Evolutionary conservation across 2,329 filamentous ascomycete genomes (phyloP), one percentile per base, ranked within the genome.

Genomic region (Penicillium sp.): DNA sequence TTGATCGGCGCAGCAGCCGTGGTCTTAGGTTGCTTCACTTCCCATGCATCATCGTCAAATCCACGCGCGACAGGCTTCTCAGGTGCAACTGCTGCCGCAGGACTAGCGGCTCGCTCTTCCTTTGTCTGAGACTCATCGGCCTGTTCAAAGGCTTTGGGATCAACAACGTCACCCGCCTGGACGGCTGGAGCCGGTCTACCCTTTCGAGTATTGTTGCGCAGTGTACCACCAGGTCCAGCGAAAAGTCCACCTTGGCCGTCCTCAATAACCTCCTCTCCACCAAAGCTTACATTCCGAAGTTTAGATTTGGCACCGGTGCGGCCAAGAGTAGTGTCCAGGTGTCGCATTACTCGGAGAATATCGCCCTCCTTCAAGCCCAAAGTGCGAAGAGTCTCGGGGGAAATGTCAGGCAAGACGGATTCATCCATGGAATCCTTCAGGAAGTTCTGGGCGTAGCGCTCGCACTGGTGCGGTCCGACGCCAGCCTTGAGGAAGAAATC

Each of bases 41-140:
- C 90, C 94, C 94, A 99, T 8, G 94, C 94, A 76, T 97, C 90
- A 66, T 97, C 94, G 47, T 99, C 94, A 66, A 97, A 97, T 2
- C 90, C 90, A 53, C 79, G 76, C 39, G 74, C 65, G 33, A 73
- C 72, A 46, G 76, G 76, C 53, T 82, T 79, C 34, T 80, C 76
- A 34, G 75, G 70, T 4, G 73, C 62, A 34, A 83, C 76, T 52
- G 75, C 70, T 13, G 76, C 70, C 43, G 81, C 69, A 0, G 83
- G 76, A 29, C 81, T 81, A 23, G 77, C 68, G 47, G 77, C 75
- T 33, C 50, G 53, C 33, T 58, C 56, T 29, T 64, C 65, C 10
- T 70, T 60, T 28, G 68, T 64, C 55, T 77, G 78, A 15, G 72
- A 68, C 2, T 79, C 77, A 45, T 81, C 78, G 65, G 84, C 84